Base-by-base conservation (phyloP, 1,284 basidiomycete species). In the Naganishia liquefaciens region DNA sequence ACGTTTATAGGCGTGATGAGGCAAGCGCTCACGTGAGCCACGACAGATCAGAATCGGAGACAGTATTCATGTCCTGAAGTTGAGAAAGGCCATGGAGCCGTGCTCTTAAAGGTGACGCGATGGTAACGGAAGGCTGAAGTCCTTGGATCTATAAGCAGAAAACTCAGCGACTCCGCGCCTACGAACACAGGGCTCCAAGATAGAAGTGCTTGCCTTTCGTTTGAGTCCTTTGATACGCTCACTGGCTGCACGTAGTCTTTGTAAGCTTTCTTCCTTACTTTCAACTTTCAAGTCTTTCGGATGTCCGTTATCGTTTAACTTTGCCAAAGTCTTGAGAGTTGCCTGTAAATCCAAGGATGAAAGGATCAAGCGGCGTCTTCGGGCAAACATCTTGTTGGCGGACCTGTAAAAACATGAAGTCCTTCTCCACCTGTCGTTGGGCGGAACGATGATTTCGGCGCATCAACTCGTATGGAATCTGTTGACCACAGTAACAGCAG, bases 381-480 rank as follows among this genome's bases (percentile, higher is more conserved):
- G 19, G 54, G 27, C 53, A 54, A n/a, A 5, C 33, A 37, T 37
- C 13, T 37, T 37, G 13, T 7, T 13, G 13, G 54, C 72, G 50
- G 49, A 76, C 75, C 37, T 74, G 71, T 2, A 76, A 68, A 49
- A 65, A 71, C n/a, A 54, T 71, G 63, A 79, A 80, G 65, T 80
- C 79, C 68, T 75, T 78, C 70, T 80, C 79, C 23, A 80, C 78
- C 58, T 77, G 74, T 33, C 79, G 67, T 64, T 80, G 79, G 2
- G 79, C 77, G 5, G 75, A 70, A 5, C 77, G 70, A 62, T 80
- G 78, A 6, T 73, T 73, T 33, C 78, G 65, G n/a, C 77, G 67
- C 27, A 80, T 73, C 1, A 80, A 74, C 70, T 80, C 78, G 54
- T 76, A 79, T 1, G 79, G 77, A 9, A 78, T 78, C 79, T 80